These are phyloP conservation scores for Parmelia sp. DNA, from an alignment of 495 filamentous ascomycete species.

Conservation along the genomic window DNA sequence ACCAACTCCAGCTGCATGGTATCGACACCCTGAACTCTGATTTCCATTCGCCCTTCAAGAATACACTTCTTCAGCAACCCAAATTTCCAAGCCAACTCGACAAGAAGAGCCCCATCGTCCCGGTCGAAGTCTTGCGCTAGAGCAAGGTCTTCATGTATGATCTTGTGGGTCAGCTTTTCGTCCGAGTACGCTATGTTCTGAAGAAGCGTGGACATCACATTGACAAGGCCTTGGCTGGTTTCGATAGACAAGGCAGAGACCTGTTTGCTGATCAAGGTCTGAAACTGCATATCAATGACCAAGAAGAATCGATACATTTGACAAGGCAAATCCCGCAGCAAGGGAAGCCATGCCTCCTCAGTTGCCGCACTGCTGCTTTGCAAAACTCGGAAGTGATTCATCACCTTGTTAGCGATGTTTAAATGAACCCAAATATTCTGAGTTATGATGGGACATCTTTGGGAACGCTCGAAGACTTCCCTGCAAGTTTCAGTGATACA, in stretches of 20 bases:
- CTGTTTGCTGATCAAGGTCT: conserved; percentile 30
- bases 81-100: conserved; percentile 65
- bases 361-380: conserved; percentile 12
- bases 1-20: conserved; percentile 69
- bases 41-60: conserved; percentile 79
- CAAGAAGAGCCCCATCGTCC: conserved; percentile 44
- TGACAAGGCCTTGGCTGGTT: conserved; percentile 29
- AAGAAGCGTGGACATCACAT: conserved; percentile 38
- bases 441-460: conserved; percentile 9
- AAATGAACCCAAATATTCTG: conserved; percentile 12
- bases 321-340: conserved; percentile 1
- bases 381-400: conserved; percentile 13
- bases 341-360: background rate
- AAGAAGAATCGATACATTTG: conserved; percentile 23
- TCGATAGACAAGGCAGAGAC: conserved; percentile 33
- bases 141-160: conserved; percentile 59
- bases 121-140: conserved; percentile 59
- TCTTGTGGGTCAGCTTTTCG: conserved; percentile 38
- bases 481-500: conserved; percentile 15
- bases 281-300: conserved; percentile 22
- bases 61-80: conserved; percentile 62
- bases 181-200: conserved; percentile 30
- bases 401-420: conserved; percentile 12
- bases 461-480: conserved; percentile 18
- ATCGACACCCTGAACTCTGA: conserved; percentile 67